Conservation (phyloP, 139 green algal genomes). For the Raphidocelis subcapitata region DNA sequence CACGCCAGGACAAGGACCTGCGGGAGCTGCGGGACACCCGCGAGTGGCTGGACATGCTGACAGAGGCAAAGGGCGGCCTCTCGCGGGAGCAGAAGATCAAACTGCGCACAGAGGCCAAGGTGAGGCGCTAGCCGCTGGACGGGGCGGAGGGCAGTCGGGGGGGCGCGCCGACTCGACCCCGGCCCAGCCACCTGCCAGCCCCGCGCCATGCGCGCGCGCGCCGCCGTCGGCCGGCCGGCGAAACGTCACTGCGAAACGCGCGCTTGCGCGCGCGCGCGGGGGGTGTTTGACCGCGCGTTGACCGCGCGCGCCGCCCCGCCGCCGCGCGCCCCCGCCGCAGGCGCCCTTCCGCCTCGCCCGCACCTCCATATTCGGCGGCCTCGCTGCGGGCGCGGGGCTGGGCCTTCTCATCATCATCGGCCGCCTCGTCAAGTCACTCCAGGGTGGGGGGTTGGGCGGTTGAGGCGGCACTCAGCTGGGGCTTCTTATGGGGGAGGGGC, state of each 20-base stretch:
- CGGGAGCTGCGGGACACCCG: slow-evolving; percentile 70
- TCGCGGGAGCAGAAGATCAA: slow-evolving; percentile 51
- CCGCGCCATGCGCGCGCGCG: too few species aligned
- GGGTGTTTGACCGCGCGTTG: too few species aligned
- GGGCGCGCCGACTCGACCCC: neutral
- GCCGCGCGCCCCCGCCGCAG: slow-evolving; percentile 15
- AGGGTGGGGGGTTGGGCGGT: too few species aligned
- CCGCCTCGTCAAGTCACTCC: slow-evolving; percentile 40
- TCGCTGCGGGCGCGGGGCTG: slow-evolving; percentile 66
- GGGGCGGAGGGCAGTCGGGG: neutral
- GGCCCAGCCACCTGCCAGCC: neutral
- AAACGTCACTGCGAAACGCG: too few species aligned
- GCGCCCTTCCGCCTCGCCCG: slow-evolving; percentile 85
- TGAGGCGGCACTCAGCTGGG: too few species aligned
- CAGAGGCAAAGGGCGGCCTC: slow-evolving; percentile 61
- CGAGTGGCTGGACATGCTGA: slow-evolving; percentile 82
- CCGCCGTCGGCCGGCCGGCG: too few species aligned
- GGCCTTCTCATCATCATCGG: slow-evolving; percentile 79
- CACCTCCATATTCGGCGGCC: slow-evolving; percentile 72
- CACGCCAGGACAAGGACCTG: slow-evolving; percentile 81
- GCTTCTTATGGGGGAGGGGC: too few species aligned
- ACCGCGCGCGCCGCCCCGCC: slow-evolving; percentile 62
- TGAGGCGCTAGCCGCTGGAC: slow-evolving; percentile 6
- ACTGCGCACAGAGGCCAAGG: slow-evolving; percentile 68
- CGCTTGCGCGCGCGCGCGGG: too few species aligned